Percentiles rank a stretch among this genome's conserved stretches.
Evolutionary conservation across 495 filamentous ascomycete genomes (phyloP).

Genomic region (Hypoxylon lienhwacheense): DNA sequence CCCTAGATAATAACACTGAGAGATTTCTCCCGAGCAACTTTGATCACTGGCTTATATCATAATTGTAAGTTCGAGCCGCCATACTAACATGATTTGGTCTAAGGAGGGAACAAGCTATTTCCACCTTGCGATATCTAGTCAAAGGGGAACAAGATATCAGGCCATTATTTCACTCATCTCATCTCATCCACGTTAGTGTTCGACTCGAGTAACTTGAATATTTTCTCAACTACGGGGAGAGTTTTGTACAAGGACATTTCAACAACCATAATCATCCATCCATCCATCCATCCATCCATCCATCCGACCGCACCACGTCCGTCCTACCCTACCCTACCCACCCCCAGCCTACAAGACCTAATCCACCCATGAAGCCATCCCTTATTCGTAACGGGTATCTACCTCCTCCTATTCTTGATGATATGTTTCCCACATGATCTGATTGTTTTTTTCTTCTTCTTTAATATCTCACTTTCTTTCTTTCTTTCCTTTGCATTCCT

Average conservation of each 20-base stretch:
- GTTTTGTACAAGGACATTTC: neutral
- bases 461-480: neutral
- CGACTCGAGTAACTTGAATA: no score
- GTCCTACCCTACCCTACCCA: no score
- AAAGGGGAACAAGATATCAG: neutral
- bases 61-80: no score
- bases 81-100: no score
- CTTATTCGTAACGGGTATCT: slow-evolving; percentile 18
- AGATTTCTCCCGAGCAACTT: neutral
- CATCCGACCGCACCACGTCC: no score
- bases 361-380: neutral
- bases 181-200: no score
- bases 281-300: slow-evolving; percentile 3
- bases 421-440: neutral
- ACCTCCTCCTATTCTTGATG: neutral
- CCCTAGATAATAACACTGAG: neutral
- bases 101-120: no score
- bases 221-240: no score
- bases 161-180: neutral
- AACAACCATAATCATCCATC: neutral
- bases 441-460: slow-evolving; percentile 8
- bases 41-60: neutral
- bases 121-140: neutral
- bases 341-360: neutral
- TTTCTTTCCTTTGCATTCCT: no score